A percentile compares a stretch with the other conserved stretches of the same genome.
These are phyloP conservation scores for Penicillium sp. DNA, from an alignment of 2,329 filamentous ascomycete genomes.

Conservation along the genomic window DNA sequence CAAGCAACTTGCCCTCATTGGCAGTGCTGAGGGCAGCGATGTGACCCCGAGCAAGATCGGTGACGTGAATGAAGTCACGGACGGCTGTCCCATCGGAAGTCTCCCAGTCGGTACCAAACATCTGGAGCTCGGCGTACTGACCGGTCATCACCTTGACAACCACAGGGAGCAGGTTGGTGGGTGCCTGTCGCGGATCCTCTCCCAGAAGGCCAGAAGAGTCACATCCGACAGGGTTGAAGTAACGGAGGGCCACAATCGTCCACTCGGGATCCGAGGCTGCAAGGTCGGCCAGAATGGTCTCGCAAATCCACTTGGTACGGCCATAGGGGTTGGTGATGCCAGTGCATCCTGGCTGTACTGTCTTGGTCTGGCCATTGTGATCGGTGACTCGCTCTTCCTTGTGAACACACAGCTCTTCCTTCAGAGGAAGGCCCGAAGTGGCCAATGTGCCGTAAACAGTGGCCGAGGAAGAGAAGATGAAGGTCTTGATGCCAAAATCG, in stretches of 20 bases:
- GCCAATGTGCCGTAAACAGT: conserved; percentile 58
- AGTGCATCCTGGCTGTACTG: conserved; percentile 45
- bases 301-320: conserved; percentile 62
- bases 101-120: conserved; percentile 61
- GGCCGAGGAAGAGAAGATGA: conserved; percentile 63
- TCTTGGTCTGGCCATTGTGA: conserved; percentile 39
- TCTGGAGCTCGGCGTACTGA: conserved; percentile 47
- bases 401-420: conserved; percentile 54
- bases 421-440: conserved; percentile 46
- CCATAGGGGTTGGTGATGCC: conserved; percentile 62
- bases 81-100: conserved; percentile 61
- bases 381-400: conserved; percentile 43
- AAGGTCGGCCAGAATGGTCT: conserved; percentile 59
- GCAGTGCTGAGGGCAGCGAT: conserved; percentile 51
- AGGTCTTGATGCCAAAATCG: conserved; percentile 57
- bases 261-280: conserved; percentile 56
- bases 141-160: conserved; percentile 58
- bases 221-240: conserved; percentile 64
- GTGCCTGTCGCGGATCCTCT: conserved; percentile 56
- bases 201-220: conserved; percentile 58
- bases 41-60: conserved; percentile 58
- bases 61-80: conserved; percentile 63
- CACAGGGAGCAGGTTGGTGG: conserved; percentile 61
- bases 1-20: conserved; percentile 26
- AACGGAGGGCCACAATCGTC: conserved; percentile 58